Conservation (phyloP, 352 stramenopile species). For the Pythium scleroteichum region DNA sequence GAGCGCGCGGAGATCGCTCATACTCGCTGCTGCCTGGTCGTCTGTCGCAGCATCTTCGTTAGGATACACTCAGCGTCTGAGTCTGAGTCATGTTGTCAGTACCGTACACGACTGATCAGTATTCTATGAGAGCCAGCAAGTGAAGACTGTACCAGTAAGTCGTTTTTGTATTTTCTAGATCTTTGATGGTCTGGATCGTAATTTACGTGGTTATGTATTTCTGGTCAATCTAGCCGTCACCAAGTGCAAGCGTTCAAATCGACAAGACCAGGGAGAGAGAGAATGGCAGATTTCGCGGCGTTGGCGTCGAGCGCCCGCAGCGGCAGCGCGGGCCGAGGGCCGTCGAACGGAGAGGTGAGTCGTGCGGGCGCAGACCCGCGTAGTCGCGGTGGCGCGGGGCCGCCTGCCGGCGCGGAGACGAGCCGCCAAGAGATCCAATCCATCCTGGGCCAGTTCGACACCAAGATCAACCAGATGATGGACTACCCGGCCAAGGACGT, state of each 20-base stretch:
- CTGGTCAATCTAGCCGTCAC: slow-evolving; percentile 15
- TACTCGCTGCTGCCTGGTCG: slow-evolving; percentile 1
- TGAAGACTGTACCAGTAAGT: background rate
- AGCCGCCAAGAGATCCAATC: slow-evolving; percentile 48
- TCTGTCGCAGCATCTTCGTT: slow-evolving; percentile 4
- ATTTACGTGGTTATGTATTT: slow-evolving; percentile 13
- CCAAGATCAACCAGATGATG: slow-evolving; percentile 85
- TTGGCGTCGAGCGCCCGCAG: slow-evolving; percentile 2
- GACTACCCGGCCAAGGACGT: slow-evolving; percentile 88
- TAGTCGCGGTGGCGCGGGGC: slow-evolving; percentile 3
- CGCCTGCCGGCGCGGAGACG: slow-evolving; percentile 6
- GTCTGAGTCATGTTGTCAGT: slow-evolving; percentile 13
- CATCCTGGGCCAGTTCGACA: slow-evolving; percentile 76
- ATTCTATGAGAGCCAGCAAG: too few species aligned
- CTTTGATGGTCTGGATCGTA: background rate
- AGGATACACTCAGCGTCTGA: slow-evolving; percentile 12
- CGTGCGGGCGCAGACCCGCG: slow-evolving; percentile 13
- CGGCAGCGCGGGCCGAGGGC: background rate
- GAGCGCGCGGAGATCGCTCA: slow-evolving; percentile 38
- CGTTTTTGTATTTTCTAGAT: background rate
- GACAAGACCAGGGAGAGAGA: background rate
- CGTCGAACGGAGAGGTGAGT: background rate
- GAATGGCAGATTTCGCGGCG: slow-evolving; percentile 17
- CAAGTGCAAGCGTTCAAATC: slow-evolving; percentile 2
- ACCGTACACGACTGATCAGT: slow-evolving; percentile 12